Evolutionary conservation across 352 stramenopile genomes (phyloP).

Genomic region (Phytophthora pluvialis): DNA sequence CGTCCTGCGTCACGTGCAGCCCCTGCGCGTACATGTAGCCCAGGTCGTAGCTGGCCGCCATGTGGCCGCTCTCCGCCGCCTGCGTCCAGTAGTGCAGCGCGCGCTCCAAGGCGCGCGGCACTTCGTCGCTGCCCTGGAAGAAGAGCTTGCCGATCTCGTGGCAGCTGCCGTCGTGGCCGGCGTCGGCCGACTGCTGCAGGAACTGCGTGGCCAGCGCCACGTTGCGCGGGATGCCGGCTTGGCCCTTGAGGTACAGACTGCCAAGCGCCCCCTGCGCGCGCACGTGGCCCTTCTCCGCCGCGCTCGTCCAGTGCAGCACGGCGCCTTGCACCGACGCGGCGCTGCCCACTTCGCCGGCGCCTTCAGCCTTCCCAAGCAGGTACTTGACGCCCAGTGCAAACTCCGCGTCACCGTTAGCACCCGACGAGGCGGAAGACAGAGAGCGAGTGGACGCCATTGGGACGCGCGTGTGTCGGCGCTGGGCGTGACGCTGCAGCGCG

Average conservation of each 20-base stretch:
- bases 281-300: constrained; percentile 68
- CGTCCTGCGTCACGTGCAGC: constrained; percentile 65
- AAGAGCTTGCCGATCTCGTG: constrained; percentile 81
- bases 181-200: constrained; percentile 68
- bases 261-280: constrained; percentile 77
- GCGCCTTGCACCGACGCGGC: constrained; percentile 52
- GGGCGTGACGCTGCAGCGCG: constrained; percentile 23
- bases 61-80: constrained; percentile 67
- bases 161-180: constrained; percentile 70
- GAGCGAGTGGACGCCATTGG: constrained; percentile 5
- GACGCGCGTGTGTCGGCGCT: constrained; percentile 1
- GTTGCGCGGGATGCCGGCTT: constrained; percentile 55
- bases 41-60: constrained; percentile 77
- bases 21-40: constrained; percentile 79
- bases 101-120: constrained; percentile 36
- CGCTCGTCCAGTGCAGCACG: constrained; percentile 81
- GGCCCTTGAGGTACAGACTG: constrained; percentile 71
- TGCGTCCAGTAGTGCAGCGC: constrained; percentile 73
- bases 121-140: constrained; percentile 53
- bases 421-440: constrained; percentile 16
- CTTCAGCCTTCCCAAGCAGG: constrained; percentile 51
- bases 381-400: constrained; percentile 71
- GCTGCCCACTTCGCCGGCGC: constrained; percentile 32
- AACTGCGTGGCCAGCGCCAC: constrained; percentile 56
- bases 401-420: constrained; percentile 44